Conservation (phyloP, 2,329 filamentous ascomycete genomes). For the Talaromyces verruculosus region DNA sequence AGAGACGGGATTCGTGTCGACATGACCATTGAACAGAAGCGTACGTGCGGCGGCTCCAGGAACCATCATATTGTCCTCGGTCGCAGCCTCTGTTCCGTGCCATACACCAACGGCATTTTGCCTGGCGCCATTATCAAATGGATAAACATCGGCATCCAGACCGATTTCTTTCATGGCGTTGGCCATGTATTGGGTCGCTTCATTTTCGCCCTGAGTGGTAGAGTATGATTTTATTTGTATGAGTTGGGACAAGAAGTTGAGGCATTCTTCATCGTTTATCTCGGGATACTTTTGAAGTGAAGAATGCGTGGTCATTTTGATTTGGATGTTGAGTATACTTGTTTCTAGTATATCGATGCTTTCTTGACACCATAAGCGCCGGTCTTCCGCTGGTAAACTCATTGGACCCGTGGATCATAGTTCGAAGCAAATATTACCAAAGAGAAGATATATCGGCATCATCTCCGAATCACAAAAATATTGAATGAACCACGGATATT, state of each 20-base stretch:
- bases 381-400: neutral
- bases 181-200: neutral
- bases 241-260: neutral
- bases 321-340: neutral
- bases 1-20: neutral
- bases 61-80: no score
- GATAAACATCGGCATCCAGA: neutral
- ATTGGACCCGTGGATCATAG: neutral
- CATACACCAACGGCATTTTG: neutral
- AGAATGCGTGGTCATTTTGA: neutral
- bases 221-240: neutral
- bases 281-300: neutral
- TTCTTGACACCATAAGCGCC: neutral
- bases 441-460: neutral
- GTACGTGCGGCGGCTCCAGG: neutral
- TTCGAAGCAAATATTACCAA: neutral
- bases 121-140: neutral
- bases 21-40: neutral
- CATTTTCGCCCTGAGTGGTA: neutral
- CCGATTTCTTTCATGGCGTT: neutral
- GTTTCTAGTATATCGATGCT: neutral
- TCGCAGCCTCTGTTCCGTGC: neutral
- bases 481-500: neutral
- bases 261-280: neutral
- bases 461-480: neutral